These are phyloP conservation scores for Ascobolus immersus DNA, from an alignment of 495 filamentous ascomycete species.

Conservation along the genomic window DNA sequence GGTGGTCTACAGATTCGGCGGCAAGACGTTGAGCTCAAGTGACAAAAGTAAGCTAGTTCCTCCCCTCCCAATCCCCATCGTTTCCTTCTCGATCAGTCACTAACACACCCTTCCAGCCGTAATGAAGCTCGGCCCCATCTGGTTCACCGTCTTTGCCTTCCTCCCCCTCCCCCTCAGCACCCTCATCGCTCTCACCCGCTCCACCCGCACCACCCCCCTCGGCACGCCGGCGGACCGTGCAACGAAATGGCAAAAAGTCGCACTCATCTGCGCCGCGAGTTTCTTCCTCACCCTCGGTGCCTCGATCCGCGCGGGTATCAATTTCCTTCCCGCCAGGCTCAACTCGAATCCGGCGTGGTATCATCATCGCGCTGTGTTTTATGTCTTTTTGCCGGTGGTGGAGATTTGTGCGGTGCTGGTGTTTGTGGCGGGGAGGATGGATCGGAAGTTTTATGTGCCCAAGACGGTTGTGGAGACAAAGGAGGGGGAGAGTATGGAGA, in stretches of 20 bases:
- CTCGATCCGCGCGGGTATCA: constrained; percentile 34
- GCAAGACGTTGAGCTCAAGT: constrained; percentile 18
- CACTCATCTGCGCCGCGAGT: constrained; percentile 31
- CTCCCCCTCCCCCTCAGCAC: constrained; percentile 44
- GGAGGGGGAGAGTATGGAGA: too few species aligned
- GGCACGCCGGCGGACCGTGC: constrained; percentile 44
- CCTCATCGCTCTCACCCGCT: constrained; percentile 19
- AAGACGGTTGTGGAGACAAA: too few species aligned
- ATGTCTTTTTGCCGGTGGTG: constrained; percentile 47
- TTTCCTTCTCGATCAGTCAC: background rate
- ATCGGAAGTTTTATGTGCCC: constrained; percentile 50
- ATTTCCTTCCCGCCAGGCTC: constrained; percentile 28
- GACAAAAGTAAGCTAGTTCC: constrained; percentile 3
- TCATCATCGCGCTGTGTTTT: constrained; percentile 45
- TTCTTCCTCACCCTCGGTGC: constrained; percentile 43
- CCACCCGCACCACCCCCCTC: constrained; percentile 28
- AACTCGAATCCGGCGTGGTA: constrained; percentile 36
- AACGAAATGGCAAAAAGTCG: constrained; percentile 34
- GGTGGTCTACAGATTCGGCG: constrained; percentile 35
- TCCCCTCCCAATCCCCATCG: background rate
- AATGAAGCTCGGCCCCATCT: constrained; percentile 36
- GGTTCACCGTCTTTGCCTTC: constrained; percentile 44
- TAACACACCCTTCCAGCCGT: background rate
- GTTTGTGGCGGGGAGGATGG: constrained; percentile 40
- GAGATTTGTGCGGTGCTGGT: constrained; percentile 42